These are phyloP conservation scores for Clarireedia monteithiana DNA, from an alignment of 2,329 filamentous ascomycete genomes.

Conservation along the genomic window DNA sequence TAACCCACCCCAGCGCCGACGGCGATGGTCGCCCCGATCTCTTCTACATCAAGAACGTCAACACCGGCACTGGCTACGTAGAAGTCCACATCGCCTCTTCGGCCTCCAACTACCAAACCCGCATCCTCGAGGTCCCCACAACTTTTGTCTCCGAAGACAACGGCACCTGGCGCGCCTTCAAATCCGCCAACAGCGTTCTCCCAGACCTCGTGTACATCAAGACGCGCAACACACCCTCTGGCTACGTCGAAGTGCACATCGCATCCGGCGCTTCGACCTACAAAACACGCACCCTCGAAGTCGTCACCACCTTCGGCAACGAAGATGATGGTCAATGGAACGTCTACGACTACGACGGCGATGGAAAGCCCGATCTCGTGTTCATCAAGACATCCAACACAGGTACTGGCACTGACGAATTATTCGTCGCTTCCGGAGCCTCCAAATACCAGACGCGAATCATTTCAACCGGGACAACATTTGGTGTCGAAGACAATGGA, in stretches of 20 bases:
- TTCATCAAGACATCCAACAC: slow-evolving; percentile 9
- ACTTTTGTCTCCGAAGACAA: slow-evolving; percentile 3
- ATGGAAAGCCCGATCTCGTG: slow-evolving; percentile 6
- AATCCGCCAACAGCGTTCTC: neutral
- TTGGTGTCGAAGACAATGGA: neutral
- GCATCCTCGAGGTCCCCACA: neutral
- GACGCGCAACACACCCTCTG: neutral
- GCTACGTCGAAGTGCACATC: slow-evolving; percentile 4
- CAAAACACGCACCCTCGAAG: slow-evolving; percentile 1
- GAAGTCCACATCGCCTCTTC: slow-evolving; percentile 6
- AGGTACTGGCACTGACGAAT: neutral
- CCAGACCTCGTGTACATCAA: slow-evolving; percentile 5
- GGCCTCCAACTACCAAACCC: neutral
- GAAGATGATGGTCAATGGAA: slow-evolving; percentile 10
- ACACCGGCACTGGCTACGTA: slow-evolving; percentile 2
- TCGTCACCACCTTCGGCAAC: slow-evolving; percentile 1
- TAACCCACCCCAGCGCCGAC: neutral
- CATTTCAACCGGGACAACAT: neutral
- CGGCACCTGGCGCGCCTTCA: neutral
- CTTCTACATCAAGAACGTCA: slow-evolving; percentile 1
- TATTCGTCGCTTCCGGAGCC: slow-evolving; percentile 3
- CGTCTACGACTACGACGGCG: slow-evolving; percentile 4
- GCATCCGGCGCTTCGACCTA: neutral
- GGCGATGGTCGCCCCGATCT: slow-evolving; percentile 4
- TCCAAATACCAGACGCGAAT: neutral